Conservation (phyloP, 192 early-diverging fungal genomes). For the Helicostylum pulchrum region DNA sequence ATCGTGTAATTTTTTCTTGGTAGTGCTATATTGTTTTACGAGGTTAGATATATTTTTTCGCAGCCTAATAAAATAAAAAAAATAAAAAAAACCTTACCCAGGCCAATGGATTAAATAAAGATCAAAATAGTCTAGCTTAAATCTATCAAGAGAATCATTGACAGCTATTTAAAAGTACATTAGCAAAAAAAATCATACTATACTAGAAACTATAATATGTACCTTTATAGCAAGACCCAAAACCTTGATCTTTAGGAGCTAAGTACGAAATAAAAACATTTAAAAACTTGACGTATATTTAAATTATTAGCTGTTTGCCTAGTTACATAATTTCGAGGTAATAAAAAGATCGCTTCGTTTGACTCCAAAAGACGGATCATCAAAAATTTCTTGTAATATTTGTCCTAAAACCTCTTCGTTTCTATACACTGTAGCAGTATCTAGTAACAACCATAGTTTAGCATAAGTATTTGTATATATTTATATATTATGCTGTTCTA, state of each 20-base stretch:
- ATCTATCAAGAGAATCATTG: constrained; percentile 47
- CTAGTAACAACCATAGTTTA: constrained; percentile 23
- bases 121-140: constrained; percentile 67
- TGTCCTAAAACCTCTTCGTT: constrained; percentile 61
- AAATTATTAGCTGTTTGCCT: background rate
- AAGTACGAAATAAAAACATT: background rate
- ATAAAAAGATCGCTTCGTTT: constrained; percentile 65
- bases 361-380: constrained; percentile 40
- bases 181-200: background rate
- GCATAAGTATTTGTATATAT: background rate
- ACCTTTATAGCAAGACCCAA: constrained; percentile 54
- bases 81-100: constrained; percentile 37
- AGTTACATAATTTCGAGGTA: constrained; percentile 61
- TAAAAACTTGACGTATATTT: background rate
- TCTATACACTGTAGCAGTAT: constrained; percentile 65
- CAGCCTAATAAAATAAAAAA: background rate
- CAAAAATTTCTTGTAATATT: constrained; percentile 45
- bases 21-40: constrained; percentile 1
- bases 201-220: background rate
- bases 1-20: constrained; percentile 28
- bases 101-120: constrained; percentile 81
- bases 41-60: background rate
- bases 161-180: constrained; percentile 43
- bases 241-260: constrained; percentile 71
- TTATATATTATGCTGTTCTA: constrained; percentile 11